phyloP scores from a whole-genome alignment of 148 eudicot genomes.

The Linanthus parryae region DNA sequence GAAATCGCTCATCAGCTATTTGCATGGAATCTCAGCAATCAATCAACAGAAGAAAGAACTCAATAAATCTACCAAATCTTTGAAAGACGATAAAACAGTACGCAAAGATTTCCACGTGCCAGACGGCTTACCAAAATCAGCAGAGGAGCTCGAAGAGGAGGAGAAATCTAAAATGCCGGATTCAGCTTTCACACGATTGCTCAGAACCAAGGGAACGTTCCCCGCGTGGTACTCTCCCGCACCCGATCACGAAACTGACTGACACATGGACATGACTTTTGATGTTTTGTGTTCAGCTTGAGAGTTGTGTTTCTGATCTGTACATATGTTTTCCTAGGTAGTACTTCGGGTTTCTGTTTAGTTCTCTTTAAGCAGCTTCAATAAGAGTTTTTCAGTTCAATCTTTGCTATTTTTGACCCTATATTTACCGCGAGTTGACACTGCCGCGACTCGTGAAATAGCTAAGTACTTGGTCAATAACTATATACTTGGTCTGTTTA shows the following conservation, averaged over 20 bases:
- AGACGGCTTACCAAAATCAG: constrained; percentile 72
- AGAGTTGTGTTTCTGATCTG: neutral
- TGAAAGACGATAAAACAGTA: constrained; percentile 1
- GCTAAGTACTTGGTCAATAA: no score
- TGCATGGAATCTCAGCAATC: constrained; percentile 61
- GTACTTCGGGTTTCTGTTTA: neutral
- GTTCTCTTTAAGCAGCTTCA: no score
- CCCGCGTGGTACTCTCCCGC: constrained; percentile 76
- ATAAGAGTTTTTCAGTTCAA: no score
- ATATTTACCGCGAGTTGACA: no score
- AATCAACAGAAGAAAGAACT: constrained; percentile 41
- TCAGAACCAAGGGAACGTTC: constrained; percentile 45
- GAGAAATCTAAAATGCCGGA: constrained; percentile 67
- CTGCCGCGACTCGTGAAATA: no score
- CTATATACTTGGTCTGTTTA: no score
- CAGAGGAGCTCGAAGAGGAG: constrained; percentile 65
- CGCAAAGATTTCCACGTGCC: constrained; percentile 42
- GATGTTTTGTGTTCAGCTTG: neutral
- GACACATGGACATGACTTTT: neutral
- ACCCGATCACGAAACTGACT: constrained; percentile 54
- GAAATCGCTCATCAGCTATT: constrained; percentile 57
- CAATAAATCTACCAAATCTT: neutral
- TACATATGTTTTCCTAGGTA: neutral
- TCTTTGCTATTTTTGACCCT: no score
- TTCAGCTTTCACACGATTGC: constrained; percentile 65